Percentiles rank a stretch among this genome's conserved stretches.
Evolutionary conservation across 805 yeast species (phyloP).

Genomic region (Metschnikowia chrysomelidarum): DNA sequence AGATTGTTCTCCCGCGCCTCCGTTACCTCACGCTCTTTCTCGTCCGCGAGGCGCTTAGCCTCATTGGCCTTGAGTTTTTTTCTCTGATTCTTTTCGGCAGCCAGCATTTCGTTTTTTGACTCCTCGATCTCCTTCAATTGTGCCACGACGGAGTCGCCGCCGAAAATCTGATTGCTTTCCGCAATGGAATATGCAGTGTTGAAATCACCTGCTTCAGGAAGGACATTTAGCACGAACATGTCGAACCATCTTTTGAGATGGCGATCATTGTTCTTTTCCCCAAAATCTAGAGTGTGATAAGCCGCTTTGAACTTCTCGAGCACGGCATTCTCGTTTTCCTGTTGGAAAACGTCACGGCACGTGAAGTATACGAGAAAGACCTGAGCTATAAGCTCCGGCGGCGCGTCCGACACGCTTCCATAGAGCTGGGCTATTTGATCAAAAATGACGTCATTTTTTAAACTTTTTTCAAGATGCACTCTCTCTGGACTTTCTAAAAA

Average conservation of each 20-base stretch:
- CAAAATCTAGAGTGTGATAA: conserved; percentile 13
- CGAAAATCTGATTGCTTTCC: conserved; percentile 21
- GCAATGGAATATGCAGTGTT: conserved; percentile 28
- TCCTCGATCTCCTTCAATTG: conserved; percentile 17
- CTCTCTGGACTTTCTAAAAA: conserved; percentile 10
- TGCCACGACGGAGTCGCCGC: conserved; percentile 9
- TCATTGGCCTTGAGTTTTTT: conserved; percentile 19
- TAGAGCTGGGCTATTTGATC: conserved; percentile 21
- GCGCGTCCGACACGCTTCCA: conserved; percentile 23
- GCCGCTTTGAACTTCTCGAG: conserved; percentile 14
- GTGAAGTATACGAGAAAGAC: conserved; percentile 29
- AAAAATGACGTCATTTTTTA: conserved; percentile 21
- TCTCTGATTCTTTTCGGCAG: conserved; percentile 8
- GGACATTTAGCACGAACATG: conserved; percentile 34
- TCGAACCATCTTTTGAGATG: conserved; percentile 28
- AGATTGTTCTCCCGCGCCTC: conserved; percentile 23
- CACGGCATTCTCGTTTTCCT: conserved; percentile 11
- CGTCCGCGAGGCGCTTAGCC: conserved; percentile 21
- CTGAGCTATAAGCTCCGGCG: conserved; percentile 34
- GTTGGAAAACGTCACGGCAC: conserved; percentile 21
- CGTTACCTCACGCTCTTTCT: conserved; percentile 14
- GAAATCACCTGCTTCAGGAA: conserved; percentile 29
- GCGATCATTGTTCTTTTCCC: conserved; percentile 11
- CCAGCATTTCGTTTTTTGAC: conserved; percentile 6
- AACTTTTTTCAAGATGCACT: conserved; percentile 12